Evolutionary conservation across 176 grass and related monocot species (phyloP).

Genomic region (Raddia guianensis): DNA sequence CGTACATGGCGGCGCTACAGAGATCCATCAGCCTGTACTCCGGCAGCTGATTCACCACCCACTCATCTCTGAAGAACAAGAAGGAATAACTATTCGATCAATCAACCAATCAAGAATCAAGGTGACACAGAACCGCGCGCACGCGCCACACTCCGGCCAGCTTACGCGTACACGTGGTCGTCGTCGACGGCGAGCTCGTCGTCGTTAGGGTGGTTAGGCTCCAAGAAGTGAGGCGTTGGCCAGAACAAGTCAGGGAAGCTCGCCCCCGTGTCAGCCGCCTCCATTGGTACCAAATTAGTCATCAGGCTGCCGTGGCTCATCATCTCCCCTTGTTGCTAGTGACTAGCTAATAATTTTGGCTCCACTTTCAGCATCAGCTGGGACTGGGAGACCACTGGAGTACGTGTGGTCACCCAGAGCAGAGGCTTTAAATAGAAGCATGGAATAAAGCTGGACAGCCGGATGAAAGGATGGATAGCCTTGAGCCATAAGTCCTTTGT

Average conservation of each 20-base stretch:
- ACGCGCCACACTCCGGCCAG: not conserved
- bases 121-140: not conserved
- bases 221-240: conserved; percentile 37
- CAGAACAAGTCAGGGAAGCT: conserved; percentile 41
- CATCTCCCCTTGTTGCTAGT: not conserved
- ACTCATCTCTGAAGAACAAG: not conserved
- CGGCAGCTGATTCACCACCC: not conserved
- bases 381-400: too few species aligned
- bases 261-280: conserved; percentile 28
- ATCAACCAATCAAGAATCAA: not conserved
- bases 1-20: conserved; percentile 32
- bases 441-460: not conserved
- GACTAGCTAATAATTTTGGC: too few species aligned
- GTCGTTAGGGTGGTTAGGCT: conserved; percentile 1
- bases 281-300: conserved; percentile 10
- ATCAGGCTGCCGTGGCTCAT: not conserved
- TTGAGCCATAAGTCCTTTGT: not conserved
- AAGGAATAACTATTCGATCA: not conserved
- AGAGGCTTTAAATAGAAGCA: not conserved
- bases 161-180: conserved; percentile 29
- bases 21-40: not conserved
- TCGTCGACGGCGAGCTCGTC: conserved; percentile 35
- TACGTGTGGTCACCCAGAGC: not conserved
- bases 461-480: not conserved
- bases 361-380: too few species aligned